Evolutionary conservation across 805 yeast species (phyloP).

Genomic region (Hanseniaspora vineae): DNA sequence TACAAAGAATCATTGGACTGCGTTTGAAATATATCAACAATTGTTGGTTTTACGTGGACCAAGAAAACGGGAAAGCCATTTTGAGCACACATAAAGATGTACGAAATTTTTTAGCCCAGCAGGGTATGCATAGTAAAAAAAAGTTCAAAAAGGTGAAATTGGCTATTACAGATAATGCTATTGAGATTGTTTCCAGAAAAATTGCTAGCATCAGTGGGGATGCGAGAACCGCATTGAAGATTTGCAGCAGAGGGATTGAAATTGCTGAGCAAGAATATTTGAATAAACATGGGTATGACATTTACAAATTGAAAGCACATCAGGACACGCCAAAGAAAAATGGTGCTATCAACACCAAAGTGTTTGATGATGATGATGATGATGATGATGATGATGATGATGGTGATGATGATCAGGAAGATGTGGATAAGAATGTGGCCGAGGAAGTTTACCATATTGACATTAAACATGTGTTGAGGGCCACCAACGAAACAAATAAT

Average conservation of each 20-base stretch:
- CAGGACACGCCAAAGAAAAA: not conserved
- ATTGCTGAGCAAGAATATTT: constrained; percentile 58
- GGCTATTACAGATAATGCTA: constrained; percentile 51
- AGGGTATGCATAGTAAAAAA: not conserved
- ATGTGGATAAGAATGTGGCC: not conserved
- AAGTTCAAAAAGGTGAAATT: constrained; percentile 21
- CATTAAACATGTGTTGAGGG: constrained; percentile 57
- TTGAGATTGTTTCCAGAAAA: constrained; percentile 83
- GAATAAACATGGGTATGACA: constrained; percentile 22
- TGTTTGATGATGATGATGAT: constrained; percentile 3
- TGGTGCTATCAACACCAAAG: constrained; percentile 10
- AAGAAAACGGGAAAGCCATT: constrained; percentile 25
- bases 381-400: no score
- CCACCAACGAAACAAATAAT: constrained; percentile 64
- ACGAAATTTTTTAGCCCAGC: not conserved
- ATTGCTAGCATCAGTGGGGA: constrained; percentile 97
- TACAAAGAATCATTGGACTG: constrained; percentile 59
- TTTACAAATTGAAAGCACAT: constrained; percentile 12
- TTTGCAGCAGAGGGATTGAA: constrained; percentile 82
- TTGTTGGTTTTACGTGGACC: constrained; percentile 21
- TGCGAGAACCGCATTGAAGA: constrained; percentile 82
- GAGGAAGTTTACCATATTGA: constrained; percentile 22
- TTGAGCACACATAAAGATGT: constrained; percentile 14
- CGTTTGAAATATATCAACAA: constrained; percentile 43
- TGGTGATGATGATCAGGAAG: constrained; percentile 2